Evolutionary conservation across 2,329 filamentous ascomycete species (phyloP), one percentile per base, ranked within the genome.

Genomic region (Lasiodiplodia theobromae): DNA sequence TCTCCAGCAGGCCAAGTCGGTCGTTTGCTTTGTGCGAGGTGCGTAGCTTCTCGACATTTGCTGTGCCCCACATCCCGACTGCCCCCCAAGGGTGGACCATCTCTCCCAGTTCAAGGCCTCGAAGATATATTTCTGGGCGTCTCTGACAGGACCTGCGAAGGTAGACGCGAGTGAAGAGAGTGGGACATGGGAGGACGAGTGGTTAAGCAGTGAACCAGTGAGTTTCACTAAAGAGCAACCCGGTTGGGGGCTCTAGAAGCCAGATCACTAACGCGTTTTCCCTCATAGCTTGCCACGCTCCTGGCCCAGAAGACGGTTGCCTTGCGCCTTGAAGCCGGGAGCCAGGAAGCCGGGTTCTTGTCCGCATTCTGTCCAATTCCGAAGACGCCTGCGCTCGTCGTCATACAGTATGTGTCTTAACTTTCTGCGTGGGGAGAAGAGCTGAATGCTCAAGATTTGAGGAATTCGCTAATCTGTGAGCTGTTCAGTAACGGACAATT

Each of bases 11-110:
- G 84, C 88, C 69, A 96, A 95, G 79, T 85, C 91, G 21, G 92
- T 97, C 0, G 87, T 92, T 37, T 97, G 93, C 81, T 96, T 97
- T 79, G 90, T 97, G 38, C 88, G 89, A 75, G 91, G 92, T 93
- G 79, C 72, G 63, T 69, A 64, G 25, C 60, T 40, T 31, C 47
- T 44, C 18, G 10, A 54, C 31, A 12, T 28, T 31, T 23, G 14
- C 31, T 14, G 25, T 21, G 16, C 54, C 65, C 52, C 66, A 60
- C 54, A 37, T 23, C 54, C 38, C 65, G 40, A 47, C 12, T 18
- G 38, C 54, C 14, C 38, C 44, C 44, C n/a, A 47, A 21, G 18
- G 18, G 18, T 47, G 44, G 18, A 21, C 5, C 3, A n/a, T 47
- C 44, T n/a, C 18, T 21, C 18, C 18, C 18, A 47, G 18, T 47